phyloP scores from a whole-genome alignment of 2,329 filamentous ascomycete genomes.

The Fusarium sambucinum region DNA sequence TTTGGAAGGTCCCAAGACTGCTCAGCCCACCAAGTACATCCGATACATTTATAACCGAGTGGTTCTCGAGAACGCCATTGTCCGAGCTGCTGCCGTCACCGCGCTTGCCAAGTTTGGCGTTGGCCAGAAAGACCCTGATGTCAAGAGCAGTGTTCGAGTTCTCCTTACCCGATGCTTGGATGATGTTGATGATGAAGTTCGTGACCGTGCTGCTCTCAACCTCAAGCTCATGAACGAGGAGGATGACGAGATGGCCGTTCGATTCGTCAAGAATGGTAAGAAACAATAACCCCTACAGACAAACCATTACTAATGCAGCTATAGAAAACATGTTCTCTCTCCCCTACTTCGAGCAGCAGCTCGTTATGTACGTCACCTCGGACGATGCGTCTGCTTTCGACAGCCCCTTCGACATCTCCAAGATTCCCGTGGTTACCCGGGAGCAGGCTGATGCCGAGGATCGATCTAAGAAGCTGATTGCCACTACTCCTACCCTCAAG shows the following conservation, averaged over 20 bases:
- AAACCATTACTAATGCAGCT: slow-evolving; percentile 21
- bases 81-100: slow-evolving; percentile 93
- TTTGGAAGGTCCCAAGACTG: slow-evolving; percentile 93
- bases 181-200: slow-evolving; percentile 96
- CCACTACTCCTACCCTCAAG: slow-evolving; percentile 92
- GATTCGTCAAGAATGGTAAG: slow-evolving; percentile 92
- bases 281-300: background rate
- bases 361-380: slow-evolving; percentile 97
- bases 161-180: slow-evolving; percentile 93
- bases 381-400: slow-evolving; percentile 89
- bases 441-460: slow-evolving; percentile 98
- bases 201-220: slow-evolving; percentile 94
- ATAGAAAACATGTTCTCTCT: slow-evolving; percentile 94
- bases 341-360: slow-evolving; percentile 94
- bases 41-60: slow-evolving; percentile 99
- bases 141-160: slow-evolving; percentile 95
- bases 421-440: slow-evolving; percentile 91
- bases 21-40: slow-evolving; percentile 97
- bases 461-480: slow-evolving; percentile 95
- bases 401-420: slow-evolving; percentile 87
- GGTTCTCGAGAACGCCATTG: slow-evolving; percentile 95
- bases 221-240: slow-evolving; percentile 92
- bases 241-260: slow-evolving; percentile 85
- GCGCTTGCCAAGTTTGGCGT: slow-evolving; percentile 97
- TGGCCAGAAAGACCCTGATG: slow-evolving; percentile 93